phyloP scores from a whole-genome alignment of 2,329 filamentous ascomycete genomes.

The Fusarium scirpi region DNA sequence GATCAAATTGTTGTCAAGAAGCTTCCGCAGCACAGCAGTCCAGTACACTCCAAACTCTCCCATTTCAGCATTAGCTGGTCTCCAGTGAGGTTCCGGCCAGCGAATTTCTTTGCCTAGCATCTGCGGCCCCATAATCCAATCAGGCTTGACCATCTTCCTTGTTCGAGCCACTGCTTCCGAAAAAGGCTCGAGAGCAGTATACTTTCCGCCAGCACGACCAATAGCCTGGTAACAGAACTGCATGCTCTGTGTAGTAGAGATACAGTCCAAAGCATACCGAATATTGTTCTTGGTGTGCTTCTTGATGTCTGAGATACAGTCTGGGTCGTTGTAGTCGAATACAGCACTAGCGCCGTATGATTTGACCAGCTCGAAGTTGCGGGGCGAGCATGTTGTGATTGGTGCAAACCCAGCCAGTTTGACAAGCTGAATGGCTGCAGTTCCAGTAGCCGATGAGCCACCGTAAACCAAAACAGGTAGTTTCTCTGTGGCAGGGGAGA shows the following conservation, averaged over 20 bases:
- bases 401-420: background rate
- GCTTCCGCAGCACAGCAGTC: background rate
- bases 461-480: slow-evolving; percentile 17
- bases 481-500: background rate
- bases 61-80: background rate
- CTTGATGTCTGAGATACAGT: background rate
- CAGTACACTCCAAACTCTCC: background rate
- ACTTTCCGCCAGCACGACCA: background rate
- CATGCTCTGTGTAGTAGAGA: background rate
- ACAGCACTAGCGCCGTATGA: slow-evolving; percentile 11
- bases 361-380: slow-evolving; percentile 26
- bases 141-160: background rate
- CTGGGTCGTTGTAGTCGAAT: slow-evolving; percentile 12
- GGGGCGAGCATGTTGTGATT: slow-evolving; percentile 12
- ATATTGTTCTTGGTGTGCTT: background rate
- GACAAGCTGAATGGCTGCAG: slow-evolving; percentile 12
- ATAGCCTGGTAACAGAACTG: slow-evolving; percentile 3
- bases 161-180: background rate
- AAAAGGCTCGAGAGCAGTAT: background rate
- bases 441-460: slow-evolving; percentile 10
- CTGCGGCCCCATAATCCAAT: background rate
- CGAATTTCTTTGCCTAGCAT: too few species aligned
- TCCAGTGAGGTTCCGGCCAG: background rate
- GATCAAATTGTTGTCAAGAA: background rate
- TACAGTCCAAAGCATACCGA: slow-evolving; percentile 1